Conservation (phyloP, 1,284 basidiomycete species). For the Mycosarcoma maydis region DNA sequence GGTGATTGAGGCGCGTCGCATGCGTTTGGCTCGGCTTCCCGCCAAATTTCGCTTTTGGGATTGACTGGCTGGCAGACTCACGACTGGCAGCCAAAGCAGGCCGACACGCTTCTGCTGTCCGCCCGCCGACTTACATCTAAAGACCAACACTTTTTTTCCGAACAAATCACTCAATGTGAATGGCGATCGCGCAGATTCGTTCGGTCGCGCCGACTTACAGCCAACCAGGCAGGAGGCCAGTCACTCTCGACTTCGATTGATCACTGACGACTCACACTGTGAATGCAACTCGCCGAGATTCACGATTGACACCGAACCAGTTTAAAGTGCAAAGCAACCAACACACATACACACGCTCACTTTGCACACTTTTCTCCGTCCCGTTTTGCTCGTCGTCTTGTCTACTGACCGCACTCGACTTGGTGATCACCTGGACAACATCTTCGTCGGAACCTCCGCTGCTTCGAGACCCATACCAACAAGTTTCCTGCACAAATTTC, state of each 20-base stretch:
- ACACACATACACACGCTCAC: too few species aligned
- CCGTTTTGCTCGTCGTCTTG: too few species aligned
- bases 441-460: too few species aligned
- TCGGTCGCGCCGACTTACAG: slow-evolving; percentile 11
- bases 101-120: too few species aligned
- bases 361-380: neutral
- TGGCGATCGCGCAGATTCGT: slow-evolving; percentile 15
- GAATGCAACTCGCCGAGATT: too few species aligned
- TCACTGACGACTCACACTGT: slow-evolving; percentile 1
- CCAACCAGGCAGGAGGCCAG: neutral
- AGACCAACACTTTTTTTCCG: slow-evolving; percentile 44
- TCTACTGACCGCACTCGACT: too few species aligned
- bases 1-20: slow-evolving; percentile 38
- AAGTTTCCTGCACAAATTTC: too few species aligned
- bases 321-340: too few species aligned
- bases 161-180: neutral
- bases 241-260: neutral
- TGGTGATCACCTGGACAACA: neutral
- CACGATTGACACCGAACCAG: too few species aligned
- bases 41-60: neutral
- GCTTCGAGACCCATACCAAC: too few species aligned
- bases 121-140: too few species aligned
- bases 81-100: too few species aligned
- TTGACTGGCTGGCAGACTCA: slow-evolving; percentile 10
- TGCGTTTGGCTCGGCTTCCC: slow-evolving; percentile 10